Evolutionary conservation across 2,329 filamentous ascomycete genomes (phyloP), one percentile per base, ranked within the genome.

Genomic region (Aspergillus aculeatus): DNA sequence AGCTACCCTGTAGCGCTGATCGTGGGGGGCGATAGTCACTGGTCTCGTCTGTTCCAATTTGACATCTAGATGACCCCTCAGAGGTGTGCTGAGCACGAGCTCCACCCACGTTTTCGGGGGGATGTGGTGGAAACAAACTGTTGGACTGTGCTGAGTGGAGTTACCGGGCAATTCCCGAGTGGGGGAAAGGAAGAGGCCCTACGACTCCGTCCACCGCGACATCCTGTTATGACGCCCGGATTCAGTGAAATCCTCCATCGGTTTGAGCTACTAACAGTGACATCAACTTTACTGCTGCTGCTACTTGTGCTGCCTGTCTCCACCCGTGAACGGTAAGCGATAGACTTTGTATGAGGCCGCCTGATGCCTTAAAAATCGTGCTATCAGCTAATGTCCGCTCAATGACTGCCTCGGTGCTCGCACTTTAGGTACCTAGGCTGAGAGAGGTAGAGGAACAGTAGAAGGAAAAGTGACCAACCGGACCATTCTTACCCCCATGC

Each of bases 111-210:
- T 19, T 47, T n/a, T n/a, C n/a, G 19, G 24, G 6, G 19, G n/a
- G 41, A 55, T 21, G 26, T 24, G 19, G 41, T 35, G 29, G 11
- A 21, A 47, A 38, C 41, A 48, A 48, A 35, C 41, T 55, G 53
- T 55, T 48, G 53, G 53, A 55, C 53, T 55, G 53, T 55, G 41
- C 53, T 44, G 44, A 23, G 19, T 47, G 12, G 53, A 48, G 38
- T 29, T 48, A 10, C 47, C 52, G 38, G 38, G 16, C 6, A 41
- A 32, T 24, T n/a, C 23, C 41, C 23, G 29, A 55, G 53, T 55
- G 44, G 44, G 52, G 52, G 52, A 26, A 44, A 7, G 24, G 32
- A 14, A 12, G 14, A 35, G 32, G 9, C 32, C 32, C 32, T 35
- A 10, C 12, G 38, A 44, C 38, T 19, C 16, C 38, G 6, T 44